Percentiles rank a stretch among this genome's conserved stretches.
Evolutionary conservation across 2,329 filamentous ascomycete species (phyloP).

Genomic region (Bimuria novae-zelandiae): DNA sequence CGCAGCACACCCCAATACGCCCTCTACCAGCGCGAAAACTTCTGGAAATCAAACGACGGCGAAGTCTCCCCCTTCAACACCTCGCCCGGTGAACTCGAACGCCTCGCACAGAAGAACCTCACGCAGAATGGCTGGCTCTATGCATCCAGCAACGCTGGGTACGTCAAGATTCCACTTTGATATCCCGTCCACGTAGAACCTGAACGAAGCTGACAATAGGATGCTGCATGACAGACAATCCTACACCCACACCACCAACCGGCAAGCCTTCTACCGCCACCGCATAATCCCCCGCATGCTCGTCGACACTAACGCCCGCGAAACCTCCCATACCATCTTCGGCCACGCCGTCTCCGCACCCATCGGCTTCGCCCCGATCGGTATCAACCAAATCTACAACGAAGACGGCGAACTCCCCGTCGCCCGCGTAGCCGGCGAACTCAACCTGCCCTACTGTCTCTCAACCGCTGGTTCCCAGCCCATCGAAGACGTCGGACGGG

Average conservation of each 20-base stretch:
- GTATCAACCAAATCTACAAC: conserved; percentile 70
- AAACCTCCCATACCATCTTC: conserved; percentile 63
- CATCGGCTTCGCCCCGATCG: conserved; percentile 67
- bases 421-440: conserved; percentile 62
- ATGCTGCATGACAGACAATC: no score
- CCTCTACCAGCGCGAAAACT: conserved; percentile 60
- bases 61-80: conserved; percentile 59
- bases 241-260: conserved; percentile 60
- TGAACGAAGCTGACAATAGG: no score
- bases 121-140: conserved; percentile 64
- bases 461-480: conserved; percentile 60
- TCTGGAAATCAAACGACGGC: conserved; percentile 59
- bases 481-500: conserved; percentile 63
- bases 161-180: neutral
- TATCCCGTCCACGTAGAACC: no score
- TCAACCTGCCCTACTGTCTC: conserved; percentile 64
- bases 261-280: conserved; percentile 67
- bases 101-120: conserved; percentile 60
- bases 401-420: conserved; percentile 62
- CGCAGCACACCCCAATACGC: conserved; percentile 60
- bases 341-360: conserved; percentile 63
- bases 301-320: conserved; percentile 62
- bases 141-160: conserved; percentile 61
- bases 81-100: conserved; percentile 63
- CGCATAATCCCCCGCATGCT: conserved; percentile 66